Evolutionary conservation across 176 grass and related monocot genomes (phyloP), one percentile per base, ranked within the genome.

Genomic region (Aegilops longissima): DNA sequence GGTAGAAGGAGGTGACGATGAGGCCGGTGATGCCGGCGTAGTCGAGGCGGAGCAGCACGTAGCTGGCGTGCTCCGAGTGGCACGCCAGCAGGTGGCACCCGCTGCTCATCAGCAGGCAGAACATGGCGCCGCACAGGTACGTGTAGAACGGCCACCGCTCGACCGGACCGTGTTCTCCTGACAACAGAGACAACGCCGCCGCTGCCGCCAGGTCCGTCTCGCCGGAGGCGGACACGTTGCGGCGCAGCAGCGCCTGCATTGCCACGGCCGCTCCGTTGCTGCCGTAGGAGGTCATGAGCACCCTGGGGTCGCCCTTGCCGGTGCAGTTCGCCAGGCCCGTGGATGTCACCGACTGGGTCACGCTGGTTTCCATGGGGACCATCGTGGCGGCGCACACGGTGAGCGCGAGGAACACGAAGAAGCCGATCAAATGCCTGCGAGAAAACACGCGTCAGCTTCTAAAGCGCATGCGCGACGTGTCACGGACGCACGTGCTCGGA

Each of bases 1-100:
- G 94, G 90, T 96, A 96, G 90, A 96, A 96, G 76, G 91, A 96
- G 81, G 94, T 96, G 89, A 93, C 91, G 75, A 96, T 96, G 87
- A 96, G 94, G 12, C 88, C 76, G 1, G 85, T 86, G 89, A 96
- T 96, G 79, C 91, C 94, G 12, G 89, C 91, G 77, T 96, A 96
- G 82, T 96, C 94, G 2, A 96, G 91, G 12, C 94, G 91, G 90
- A 96, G 94, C 79, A 96, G 72, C 66, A 92, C 59, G 87, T 96
- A 96, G 87, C 82, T 90, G 56, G 94, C 83, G 82, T 88, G 91
- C 89, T 91, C 87, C 31, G 94, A 96, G 63, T 96, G 94, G 84
- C 94, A 96, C 9, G 94, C 77, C 38, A 96, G 71, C 10, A 96
- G 87, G 87, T 96, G 94, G 91, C 94, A 96, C 69, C 70, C 76